Evolutionary conservation across 176 grass and related monocot genomes (phyloP).

Genomic region (Avena insularis): DNA sequence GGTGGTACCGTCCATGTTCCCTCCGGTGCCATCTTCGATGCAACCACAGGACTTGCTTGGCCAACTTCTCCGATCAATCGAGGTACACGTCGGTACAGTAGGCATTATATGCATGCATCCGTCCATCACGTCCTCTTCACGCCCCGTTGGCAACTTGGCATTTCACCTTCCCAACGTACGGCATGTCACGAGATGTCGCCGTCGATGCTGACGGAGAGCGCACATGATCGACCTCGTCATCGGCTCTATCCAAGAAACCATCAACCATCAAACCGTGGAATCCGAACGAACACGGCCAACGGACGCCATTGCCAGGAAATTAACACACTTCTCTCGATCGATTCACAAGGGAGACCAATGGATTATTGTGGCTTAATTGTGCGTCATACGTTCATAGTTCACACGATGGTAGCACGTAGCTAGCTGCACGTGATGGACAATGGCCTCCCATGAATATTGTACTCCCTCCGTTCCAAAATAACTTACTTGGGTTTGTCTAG

Average conservation of each 20-base stretch:
- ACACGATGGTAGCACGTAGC: neutral
- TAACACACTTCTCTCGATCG: neutral
- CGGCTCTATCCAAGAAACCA: neutral
- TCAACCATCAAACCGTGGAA: neutral
- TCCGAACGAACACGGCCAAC: neutral
- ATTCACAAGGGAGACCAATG: neutral
- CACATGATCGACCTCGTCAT: neutral
- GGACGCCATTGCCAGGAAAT: neutral
- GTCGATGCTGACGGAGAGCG: conserved; percentile 27
- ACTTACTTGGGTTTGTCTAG: too few relatives aligned
- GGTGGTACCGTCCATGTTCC: neutral
- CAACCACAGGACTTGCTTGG: conserved; percentile 5
- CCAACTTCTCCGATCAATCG: neutral
- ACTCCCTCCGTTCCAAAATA: too few relatives aligned
- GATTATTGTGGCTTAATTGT: neutral
- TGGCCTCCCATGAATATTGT: neutral
- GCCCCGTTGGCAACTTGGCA: neutral
- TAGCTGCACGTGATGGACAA: neutral
- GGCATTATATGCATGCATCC: neutral
- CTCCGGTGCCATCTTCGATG: conserved; percentile 3
- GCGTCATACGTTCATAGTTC: neutral
- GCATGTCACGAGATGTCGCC: conserved; percentile 23
- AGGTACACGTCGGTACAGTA: neutral
- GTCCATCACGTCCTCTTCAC: neutral
- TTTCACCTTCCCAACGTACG: neutral